Base-by-base conservation (phyloP, 169 alveolate genomes). In the Plasmodium vivax region DNA sequence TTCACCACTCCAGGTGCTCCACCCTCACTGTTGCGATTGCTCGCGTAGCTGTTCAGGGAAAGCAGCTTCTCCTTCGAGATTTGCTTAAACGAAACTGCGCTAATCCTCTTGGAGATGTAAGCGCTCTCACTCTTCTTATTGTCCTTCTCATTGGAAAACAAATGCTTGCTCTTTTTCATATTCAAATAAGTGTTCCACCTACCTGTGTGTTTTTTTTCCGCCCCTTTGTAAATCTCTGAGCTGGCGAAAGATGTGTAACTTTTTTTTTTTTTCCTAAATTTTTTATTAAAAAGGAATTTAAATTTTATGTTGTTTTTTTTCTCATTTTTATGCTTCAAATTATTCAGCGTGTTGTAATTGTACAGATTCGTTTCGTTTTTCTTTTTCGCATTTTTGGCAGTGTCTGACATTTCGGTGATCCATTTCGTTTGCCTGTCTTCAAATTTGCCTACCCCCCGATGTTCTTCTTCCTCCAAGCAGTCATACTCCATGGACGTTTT, bases 21-120 rank as follows among this genome's bases (percentile, higher is more conserved):
- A n/a, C 4, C 82, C 27, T 30, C 45, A 43, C 51, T 72, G 7
- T 68, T 23, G 54, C 34, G 41, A 79, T 38, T 58, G 36, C 58
- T 36, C 47, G 36, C 16, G 32, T 34, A n/a, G 45, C 85, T 87
- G 82, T 47, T 87, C 54, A 75, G 23, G 19, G 85, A 14, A 10
- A 56, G 14, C 54, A 56, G n/a, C 68, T 87, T 87, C 47, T 90
- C 92, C 47, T 90, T 90, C 12, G 95, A 92, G 4, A 92, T 92
- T 82, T 83, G 95, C 32, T 92, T 92, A 83, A 92, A 92, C 6
- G 95, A 92, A 72, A 92, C 95, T 58, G 81, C 83, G 41, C 94
- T 90, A 68, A 58, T 80, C 19, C 91, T 90, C 51, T 85, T 90
- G 16, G 75, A 1, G 16, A 68, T 47, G 41, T n/a, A n/a, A 10